Evolutionary conservation across 345 rosid species (phyloP).

Genomic region (Eutrema yunnanense): DNA sequence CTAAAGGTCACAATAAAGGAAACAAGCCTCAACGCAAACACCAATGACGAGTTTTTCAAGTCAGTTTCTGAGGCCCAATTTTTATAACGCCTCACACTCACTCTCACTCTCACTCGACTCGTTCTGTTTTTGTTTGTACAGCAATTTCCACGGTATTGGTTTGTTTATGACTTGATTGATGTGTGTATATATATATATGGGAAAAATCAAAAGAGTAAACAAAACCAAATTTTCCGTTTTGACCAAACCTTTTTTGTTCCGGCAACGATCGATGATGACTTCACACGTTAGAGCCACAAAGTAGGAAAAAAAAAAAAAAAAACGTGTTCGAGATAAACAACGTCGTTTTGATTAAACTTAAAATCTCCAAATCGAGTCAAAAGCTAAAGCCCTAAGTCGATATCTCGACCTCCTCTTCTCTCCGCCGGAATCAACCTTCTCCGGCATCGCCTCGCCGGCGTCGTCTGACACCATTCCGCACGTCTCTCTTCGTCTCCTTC

Average conservation of each 20-base stretch:
- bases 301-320: too few relatives aligned
- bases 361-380: neutral
- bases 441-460: neutral
- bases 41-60: slow-evolving; percentile 7
- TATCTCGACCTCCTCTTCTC: neutral
- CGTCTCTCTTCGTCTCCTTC: neutral
- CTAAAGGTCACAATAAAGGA: slow-evolving; percentile 12
- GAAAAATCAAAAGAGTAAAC: neutral
- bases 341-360: too few relatives aligned
- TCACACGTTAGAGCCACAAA: too few relatives aligned
- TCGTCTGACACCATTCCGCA: too few relatives aligned
- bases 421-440: neutral
- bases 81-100: slow-evolving; percentile 7
- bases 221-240: neutral
- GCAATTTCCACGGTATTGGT: slow-evolving; percentile 10
- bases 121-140: neutral
- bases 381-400: neutral
- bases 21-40: slow-evolving; percentile 27
- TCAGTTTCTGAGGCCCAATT: slow-evolving; percentile 18
- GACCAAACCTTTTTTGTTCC: neutral
- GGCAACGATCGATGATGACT: too few relatives aligned
- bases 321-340: too few relatives aligned
- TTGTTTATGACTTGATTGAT: slow-evolving; percentile 7
- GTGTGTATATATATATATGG: slow-evolving; percentile 5
- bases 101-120: neutral